Evolutionary conservation across 1,284 basidiomycete genomes (phyloP), one percentile per base, ranked within the genome.

Genomic region (Ganoderma sinense): DNA sequence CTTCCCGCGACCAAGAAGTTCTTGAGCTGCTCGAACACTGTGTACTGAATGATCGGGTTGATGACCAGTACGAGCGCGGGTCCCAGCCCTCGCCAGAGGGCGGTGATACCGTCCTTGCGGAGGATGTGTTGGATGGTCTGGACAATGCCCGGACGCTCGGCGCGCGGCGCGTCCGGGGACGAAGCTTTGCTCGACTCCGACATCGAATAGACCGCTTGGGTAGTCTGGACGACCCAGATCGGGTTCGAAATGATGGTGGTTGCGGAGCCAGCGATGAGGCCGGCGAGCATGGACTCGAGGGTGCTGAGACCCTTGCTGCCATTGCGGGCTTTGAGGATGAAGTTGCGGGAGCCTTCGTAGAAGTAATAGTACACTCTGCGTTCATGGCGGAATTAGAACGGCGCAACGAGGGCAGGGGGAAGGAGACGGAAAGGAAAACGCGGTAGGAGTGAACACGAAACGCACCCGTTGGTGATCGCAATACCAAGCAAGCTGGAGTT

Each of bases 161-260:
- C 40, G 18, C 75, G 64, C 14, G 74, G 67, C 10, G 74, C 14
- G 2, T 78, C 66, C 33, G 83, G 82, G 0, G 79, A 55, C 13
- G 77, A 66, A 23, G 75, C 45, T 3, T 67, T 33, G n/a, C 78
- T 68, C 40, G 82, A 74, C 62, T 83, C 78, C 80, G 64, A 26
- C 43, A 89, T 81, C 41, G 87, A 88, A 61, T 86, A 88, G 29
- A 95, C 93, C 16, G 93, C 91, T 80, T 99, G 97, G 45, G 94
- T 94, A 4, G 97, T 97, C 79, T 97, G 94, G n/a, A 97, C 85
- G 59, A 96, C 94, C 96, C 96, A 98, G 75, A 99, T 94, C 0
- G 97, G 97, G 82, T 99, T 99, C 80, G 92, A 95, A 71, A 96
- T 87, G 70, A 98, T 83, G 0, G 96, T 94, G 1, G 97, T 99